Evolutionary conservation across 305 asterid genomes (phyloP).

Genomic region (Fraxinus angustifolia): DNA sequence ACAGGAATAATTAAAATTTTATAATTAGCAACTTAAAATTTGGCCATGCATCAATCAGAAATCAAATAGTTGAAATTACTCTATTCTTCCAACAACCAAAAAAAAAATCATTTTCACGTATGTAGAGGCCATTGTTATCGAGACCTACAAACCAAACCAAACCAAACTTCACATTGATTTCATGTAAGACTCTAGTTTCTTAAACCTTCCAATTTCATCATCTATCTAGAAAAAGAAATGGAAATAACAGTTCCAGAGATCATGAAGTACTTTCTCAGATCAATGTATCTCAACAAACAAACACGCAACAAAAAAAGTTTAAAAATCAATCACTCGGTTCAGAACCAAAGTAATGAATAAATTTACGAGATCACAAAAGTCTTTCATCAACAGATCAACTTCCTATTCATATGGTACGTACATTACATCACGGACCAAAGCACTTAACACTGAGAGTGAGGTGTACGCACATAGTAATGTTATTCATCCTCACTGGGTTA

Average conservation of each 20-base stretch:
- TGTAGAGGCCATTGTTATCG: background rate
- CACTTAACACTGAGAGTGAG: background rate
- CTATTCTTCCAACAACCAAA: background rate
- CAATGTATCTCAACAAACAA: background rate
- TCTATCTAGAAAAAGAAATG: background rate
- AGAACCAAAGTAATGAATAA: background rate
- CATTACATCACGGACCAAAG: background rate
- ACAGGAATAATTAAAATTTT: background rate
- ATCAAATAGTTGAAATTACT: background rate
- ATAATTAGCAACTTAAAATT: background rate
- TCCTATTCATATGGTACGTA: slow-evolving; percentile 6
- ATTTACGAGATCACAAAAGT: slow-evolving; percentile 20
- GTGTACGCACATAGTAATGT: background rate
- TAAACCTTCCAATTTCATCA: background rate
- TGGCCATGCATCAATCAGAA: background rate
- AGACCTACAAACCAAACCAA: slow-evolving; percentile 8
- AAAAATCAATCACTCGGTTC: background rate
- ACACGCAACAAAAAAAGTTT: background rate
- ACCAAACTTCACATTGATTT: background rate
- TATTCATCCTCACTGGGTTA: too few relatives aligned
- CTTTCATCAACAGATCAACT: slow-evolving; percentile 1
- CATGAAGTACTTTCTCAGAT: background rate
- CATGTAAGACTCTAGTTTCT: background rate
- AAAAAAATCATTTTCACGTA: background rate
- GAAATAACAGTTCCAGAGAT: background rate